Evolutionary conservation across 345 rosid genomes (phyloP).

Genomic region (Streptanthus diversifolius): DNA sequence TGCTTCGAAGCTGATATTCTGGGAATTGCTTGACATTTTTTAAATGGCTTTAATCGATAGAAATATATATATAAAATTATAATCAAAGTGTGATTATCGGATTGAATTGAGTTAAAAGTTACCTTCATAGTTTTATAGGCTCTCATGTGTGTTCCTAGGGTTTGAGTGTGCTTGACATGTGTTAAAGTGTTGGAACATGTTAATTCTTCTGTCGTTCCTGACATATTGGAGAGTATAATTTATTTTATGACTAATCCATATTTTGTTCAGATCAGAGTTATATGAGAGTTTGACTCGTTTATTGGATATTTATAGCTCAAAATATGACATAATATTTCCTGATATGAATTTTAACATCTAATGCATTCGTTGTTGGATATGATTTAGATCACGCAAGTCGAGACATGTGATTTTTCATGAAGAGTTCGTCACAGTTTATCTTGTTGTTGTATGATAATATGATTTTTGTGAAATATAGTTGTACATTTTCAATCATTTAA

Average conservation of each 20-base stretch:
- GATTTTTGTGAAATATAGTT: too few relatives aligned
- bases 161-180: background rate
- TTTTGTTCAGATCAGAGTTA: slow-evolving; percentile 1
- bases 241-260: background rate
- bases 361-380: too few relatives aligned
- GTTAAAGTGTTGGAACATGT: background rate
- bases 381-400: too few relatives aligned
- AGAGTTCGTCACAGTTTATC: too few relatives aligned
- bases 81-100: background rate
- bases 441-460: too few relatives aligned
- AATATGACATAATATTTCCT: too few relatives aligned
- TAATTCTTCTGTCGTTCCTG: background rate
- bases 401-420: too few relatives aligned
- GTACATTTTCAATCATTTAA: too few relatives aligned
- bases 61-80: background rate
- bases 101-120: background rate
- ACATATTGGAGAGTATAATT: background rate
- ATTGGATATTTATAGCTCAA: slow-evolving; percentile 7
- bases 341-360: too few relatives aligned
- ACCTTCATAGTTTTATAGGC: slow-evolving; percentile 8
- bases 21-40: slow-evolving; percentile 43
- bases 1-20: slow-evolving; percentile 44
- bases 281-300: slow-evolving; percentile 1
- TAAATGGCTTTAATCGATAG: background rate
- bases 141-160: background rate